phyloP scores from a whole-genome alignment of 345 rosid genomes.

The Punica granatum region DNA sequence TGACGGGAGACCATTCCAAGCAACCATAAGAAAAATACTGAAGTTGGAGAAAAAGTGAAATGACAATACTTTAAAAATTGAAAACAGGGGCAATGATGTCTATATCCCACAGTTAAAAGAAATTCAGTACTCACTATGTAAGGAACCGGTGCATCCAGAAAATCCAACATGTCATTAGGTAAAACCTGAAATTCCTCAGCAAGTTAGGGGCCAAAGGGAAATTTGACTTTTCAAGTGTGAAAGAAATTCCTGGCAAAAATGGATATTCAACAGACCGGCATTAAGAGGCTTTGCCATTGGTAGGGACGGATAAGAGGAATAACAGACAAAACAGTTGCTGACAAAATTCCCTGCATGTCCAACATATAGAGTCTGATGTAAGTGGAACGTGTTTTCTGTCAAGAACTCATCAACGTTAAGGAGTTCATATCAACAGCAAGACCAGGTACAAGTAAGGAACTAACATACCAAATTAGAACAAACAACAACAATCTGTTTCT shows the following conservation, averaged over 20 bases:
- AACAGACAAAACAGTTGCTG: conserved; percentile 70
- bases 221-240: background rate
- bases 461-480: conserved; percentile 90
- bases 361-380: conserved; percentile 1
- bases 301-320: conserved; percentile 81
- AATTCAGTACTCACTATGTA: conserved; percentile 60
- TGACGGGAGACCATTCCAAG: background rate
- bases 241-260: background rate
- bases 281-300: conserved; percentile 92
- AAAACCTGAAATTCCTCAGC: conserved; percentile 48
- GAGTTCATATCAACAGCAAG: background rate
- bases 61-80: background rate
- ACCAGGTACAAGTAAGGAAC: background rate
- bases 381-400: background rate
- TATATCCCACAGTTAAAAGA: background rate
- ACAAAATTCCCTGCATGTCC: conserved; percentile 62
- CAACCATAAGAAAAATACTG: background rate
- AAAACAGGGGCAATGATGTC: background rate
- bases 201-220: conserved; percentile 5
- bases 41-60: background rate
- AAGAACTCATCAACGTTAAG: background rate
- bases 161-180: conserved; percentile 94
- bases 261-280: conserved; percentile 50
- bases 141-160: conserved; percentile 96
- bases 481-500: conserved; percentile 79